A percentile compares a stretch with the other conserved stretches of the same genome.
These are phyloP conservation scores for Podaxis sp. DNA, from an alignment of 768 basidiomycete genomes.

Conservation along the genomic window DNA sequence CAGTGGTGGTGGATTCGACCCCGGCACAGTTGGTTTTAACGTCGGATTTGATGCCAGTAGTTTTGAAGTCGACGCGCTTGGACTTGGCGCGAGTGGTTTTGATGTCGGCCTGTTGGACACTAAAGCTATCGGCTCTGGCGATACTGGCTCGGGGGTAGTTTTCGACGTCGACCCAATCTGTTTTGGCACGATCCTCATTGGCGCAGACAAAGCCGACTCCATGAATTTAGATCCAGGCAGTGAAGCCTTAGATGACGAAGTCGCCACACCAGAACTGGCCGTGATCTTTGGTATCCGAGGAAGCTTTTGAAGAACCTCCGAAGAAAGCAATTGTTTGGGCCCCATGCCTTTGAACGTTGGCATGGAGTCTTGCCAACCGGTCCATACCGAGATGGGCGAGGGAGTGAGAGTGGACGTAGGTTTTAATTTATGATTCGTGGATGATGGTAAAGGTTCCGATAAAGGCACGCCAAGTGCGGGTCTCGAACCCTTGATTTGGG, in stretches of 20 bases:
- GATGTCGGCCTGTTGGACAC: background rate
- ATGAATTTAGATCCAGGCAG: background rate
- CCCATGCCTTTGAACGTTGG: background rate
- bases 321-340: background rate
- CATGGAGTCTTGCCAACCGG: background rate
- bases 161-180: too few species aligned
- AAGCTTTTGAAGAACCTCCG: background rate
- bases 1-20: too few species aligned
- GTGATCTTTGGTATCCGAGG: conserved; percentile 4
- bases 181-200: too few species aligned
- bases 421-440: too few species aligned
- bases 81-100: background rate
- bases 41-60: background rate
- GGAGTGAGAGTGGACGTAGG: too few species aligned
- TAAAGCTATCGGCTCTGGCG: background rate
- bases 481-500: background rate
- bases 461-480: background rate
- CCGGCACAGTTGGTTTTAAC: too few species aligned
- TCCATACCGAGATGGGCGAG: too few species aligned
- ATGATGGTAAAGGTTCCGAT: background rate
- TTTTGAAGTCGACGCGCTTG: background rate
- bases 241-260: background rate
- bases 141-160: too few species aligned
- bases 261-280: background rate
- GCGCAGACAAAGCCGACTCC: background rate